Percentiles rank a stretch among this genome's conserved stretches.
These are phyloP conservation scores for Ceratocystis ficicola DNA, from an alignment of 2,329 filamentous ascomycete species.

Conservation along the genomic window DNA sequence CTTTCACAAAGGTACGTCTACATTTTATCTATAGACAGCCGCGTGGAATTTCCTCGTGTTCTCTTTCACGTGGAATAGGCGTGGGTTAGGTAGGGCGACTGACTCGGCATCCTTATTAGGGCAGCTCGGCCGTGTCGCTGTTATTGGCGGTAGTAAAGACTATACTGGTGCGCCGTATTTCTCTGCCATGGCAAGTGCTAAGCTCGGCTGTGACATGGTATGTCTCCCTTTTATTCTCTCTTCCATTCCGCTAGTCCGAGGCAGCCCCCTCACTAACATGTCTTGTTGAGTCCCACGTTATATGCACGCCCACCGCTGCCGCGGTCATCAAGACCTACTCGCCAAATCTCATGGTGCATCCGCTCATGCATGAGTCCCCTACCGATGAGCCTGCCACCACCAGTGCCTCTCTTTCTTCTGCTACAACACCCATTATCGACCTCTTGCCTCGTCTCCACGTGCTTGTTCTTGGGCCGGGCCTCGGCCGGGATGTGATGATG, in stretches of 20 bases:
- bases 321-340: slow-evolving; percentile 95
- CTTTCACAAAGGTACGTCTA: slow-evolving; percentile 75
- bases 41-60: background rate
- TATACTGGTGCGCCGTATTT: slow-evolving; percentile 98
- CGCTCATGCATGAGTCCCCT: slow-evolving; percentile 67
- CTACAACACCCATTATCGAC: slow-evolving; percentile 52
- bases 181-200: slow-evolving; percentile 89
- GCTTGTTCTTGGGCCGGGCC: slow-evolving; percentile 80
- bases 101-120: slow-evolving; percentile 39
- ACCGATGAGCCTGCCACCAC: background rate
- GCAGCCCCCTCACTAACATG: background rate
- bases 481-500: slow-evolving; percentile 83
- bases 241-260: background rate
- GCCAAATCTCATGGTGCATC: slow-evolving; percentile 96
- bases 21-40: background rate
- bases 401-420: slow-evolving; percentile 34
- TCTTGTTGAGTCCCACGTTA: slow-evolving; percentile 62
- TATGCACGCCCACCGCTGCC: slow-evolving; percentile 81
- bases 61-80: no score
- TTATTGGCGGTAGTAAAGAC: slow-evolving; percentile 89
- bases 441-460: slow-evolving; percentile 84
- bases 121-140: slow-evolving; percentile 79
- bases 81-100: background rate
- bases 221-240: slow-evolving; percentile 21
- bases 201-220: slow-evolving; percentile 84